Percentiles rank a stretch among this genome's conserved stretches.
These are phyloP conservation scores for Botrytis elliptica DNA, from an alignment of 2,329 filamentous ascomycete genomes.

Conservation along the genomic window DNA sequence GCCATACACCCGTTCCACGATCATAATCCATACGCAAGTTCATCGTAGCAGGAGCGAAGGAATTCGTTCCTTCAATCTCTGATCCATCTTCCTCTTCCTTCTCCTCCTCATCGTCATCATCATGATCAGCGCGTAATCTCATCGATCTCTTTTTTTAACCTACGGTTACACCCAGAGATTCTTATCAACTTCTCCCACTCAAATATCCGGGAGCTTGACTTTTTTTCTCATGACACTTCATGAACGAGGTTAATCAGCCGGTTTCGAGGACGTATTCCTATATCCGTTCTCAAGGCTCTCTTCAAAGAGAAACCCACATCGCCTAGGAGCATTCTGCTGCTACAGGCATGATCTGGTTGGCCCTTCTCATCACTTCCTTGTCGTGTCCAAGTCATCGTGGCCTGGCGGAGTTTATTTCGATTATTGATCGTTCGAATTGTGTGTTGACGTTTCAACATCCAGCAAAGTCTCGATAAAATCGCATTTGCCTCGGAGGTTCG, in stretches of 20 bases:
- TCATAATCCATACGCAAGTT: neutral
- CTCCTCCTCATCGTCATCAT: neutral
- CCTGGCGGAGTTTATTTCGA: neutral
- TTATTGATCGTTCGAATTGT: neutral
- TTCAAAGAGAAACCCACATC: neutral
- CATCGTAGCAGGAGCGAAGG: neutral
- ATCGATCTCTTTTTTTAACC: neutral
- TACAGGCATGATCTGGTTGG: neutral
- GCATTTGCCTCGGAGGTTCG: too few relatives aligned
- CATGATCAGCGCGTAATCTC: neutral
- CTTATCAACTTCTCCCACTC: neutral
- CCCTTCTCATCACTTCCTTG: neutral
- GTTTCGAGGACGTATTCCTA: neutral
- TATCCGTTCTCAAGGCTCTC: too few relatives aligned
- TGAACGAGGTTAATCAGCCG: neutral
- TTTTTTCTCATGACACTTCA: neutral
- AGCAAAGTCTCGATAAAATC: too few relatives aligned
- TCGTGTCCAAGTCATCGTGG: neutral
- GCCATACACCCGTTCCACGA: neutral
- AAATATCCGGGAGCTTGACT: neutral
- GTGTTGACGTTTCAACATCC: neutral
- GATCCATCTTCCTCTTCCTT: neutral
- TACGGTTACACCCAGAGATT: neutral
- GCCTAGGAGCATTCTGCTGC: neutral
- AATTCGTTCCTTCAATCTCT: neutral